Evolutionary conservation across 129 eudicot genomes (phyloP).

Genomic region (Lactuca saligna): DNA sequence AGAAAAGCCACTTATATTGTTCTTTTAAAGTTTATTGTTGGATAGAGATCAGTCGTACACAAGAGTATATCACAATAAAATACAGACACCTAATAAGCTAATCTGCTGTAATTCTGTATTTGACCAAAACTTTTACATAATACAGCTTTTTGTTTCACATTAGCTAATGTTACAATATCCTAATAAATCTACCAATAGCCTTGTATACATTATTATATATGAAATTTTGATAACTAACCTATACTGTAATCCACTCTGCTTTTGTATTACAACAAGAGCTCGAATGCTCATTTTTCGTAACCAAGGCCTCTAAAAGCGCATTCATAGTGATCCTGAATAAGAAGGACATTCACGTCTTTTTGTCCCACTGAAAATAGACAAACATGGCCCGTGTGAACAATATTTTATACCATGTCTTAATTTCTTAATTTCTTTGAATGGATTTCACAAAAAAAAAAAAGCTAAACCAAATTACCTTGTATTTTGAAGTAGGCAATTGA

Average conservation of each 20-base stretch:
- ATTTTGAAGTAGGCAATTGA: constrained; percentile 11
- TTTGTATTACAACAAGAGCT: not conserved
- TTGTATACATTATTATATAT: not conserved
- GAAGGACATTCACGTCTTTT: no score
- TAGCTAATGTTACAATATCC: not conserved
- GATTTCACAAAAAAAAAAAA: not conserved
- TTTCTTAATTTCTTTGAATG: not conserved
- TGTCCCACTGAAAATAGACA: not conserved
- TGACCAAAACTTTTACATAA: not conserved
- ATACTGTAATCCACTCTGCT: not conserved
- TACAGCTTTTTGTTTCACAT: not conserved
- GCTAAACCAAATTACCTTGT: constrained; percentile 15
- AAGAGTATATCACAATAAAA: no score
- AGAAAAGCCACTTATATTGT: no score
- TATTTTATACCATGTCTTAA: not conserved
- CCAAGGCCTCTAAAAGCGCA: not conserved
- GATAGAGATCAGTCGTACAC: no score
- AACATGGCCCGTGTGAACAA: no score
- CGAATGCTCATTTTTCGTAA: not conserved
- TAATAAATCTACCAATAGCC: not conserved
- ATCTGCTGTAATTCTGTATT: no score
- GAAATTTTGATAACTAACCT: not conserved
- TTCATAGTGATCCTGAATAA: constrained; percentile 13
- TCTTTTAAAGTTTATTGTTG: no score
- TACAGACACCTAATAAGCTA: no score